phyloP scores from a whole-genome alignment of 2,329 filamentous ascomycete genomes.

The Pseudopithomyces chartarum region DNA sequence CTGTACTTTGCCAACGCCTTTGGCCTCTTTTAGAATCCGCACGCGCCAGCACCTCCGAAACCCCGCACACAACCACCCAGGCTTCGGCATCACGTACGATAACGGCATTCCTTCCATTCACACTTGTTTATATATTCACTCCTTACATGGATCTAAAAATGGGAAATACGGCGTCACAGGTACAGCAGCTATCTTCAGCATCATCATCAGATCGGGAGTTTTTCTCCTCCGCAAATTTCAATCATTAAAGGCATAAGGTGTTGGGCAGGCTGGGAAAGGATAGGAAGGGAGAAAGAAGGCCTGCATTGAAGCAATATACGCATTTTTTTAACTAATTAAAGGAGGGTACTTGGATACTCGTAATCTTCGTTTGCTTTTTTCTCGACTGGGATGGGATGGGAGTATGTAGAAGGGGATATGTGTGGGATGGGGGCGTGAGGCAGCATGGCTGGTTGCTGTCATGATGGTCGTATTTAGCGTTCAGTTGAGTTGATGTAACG shows the following conservation, averaged over 20 bases:
- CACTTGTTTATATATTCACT: conserved; percentile 20
- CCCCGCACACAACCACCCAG: neutral
- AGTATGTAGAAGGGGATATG: no score
- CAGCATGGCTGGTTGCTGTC: no score
- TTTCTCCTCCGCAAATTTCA: neutral
- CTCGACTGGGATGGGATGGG: no score
- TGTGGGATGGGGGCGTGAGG: no score
- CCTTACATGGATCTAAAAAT: conserved; percentile 18
- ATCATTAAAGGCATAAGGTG: conserved; percentile 7
- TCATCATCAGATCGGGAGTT: neutral
- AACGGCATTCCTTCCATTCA: conserved; percentile 19
- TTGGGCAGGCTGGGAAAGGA: conserved; percentile 8
- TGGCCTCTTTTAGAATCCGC: conserved; percentile 43
- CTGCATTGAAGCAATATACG: conserved; percentile 9
- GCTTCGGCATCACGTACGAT: conserved; percentile 15
- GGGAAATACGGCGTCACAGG: neutral
- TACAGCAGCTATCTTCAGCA: conserved; percentile 7
- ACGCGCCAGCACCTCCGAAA: neutral
- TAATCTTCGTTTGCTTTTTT: no score
- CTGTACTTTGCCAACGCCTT: conserved; percentile 56
- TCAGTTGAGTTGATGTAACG: no score
- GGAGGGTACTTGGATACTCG: no score
- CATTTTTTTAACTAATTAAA: conserved; percentile 14
- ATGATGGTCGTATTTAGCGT: no score
- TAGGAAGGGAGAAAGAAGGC: neutral